Percentiles rank a stretch among this genome's conserved stretches.
Evolutionary conservation across 2,329 filamentous ascomycete species (phyloP).

Genomic region (Fusarium oligoseptatum): DNA sequence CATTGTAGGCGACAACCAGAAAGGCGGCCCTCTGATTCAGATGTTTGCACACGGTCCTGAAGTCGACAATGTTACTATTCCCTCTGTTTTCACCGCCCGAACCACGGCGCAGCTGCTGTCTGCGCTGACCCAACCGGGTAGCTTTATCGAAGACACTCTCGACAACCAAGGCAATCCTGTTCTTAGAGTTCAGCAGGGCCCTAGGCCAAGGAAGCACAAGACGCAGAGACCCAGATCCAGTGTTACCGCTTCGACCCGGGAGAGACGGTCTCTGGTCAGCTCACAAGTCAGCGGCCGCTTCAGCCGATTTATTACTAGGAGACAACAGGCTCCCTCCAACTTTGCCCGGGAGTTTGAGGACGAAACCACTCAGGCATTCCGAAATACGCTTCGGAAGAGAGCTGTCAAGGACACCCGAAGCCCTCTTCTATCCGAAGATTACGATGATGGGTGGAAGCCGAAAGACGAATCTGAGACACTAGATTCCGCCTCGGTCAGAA

Average conservation of each 20-base stretch:
- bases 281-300: constrained; percentile 17
- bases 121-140: constrained; percentile 82
- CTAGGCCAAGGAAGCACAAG: constrained; percentile 47
- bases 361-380: constrained; percentile 18
- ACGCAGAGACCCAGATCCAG: constrained; percentile 22
- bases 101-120: constrained; percentile 95
- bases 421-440: constrained; percentile 27
- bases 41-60: constrained; percentile 97
- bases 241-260: constrained; percentile 19
- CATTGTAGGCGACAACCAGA: constrained; percentile 93
- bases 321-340: constrained; percentile 23
- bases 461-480: constrained; percentile 9
- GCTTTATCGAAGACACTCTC: constrained; percentile 70
- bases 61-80: constrained; percentile 94
- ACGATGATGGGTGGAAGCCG: constrained; percentile 24
- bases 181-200: constrained; percentile 65
- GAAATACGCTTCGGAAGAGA: constrained; percentile 8
- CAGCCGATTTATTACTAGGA: constrained; percentile 13
- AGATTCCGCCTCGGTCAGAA: constrained; percentile 16
- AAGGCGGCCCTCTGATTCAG: constrained; percentile 89
- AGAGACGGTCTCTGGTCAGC: constrained; percentile 27
- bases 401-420: constrained; percentile 31
- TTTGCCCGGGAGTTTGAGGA: constrained; percentile 15
- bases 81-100: constrained; percentile 93
- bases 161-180: constrained; percentile 71